These are phyloP conservation scores for Lepiota subincarnata DNA, from an alignment of 768 basidiomycete species.

Conservation along the genomic window DNA sequence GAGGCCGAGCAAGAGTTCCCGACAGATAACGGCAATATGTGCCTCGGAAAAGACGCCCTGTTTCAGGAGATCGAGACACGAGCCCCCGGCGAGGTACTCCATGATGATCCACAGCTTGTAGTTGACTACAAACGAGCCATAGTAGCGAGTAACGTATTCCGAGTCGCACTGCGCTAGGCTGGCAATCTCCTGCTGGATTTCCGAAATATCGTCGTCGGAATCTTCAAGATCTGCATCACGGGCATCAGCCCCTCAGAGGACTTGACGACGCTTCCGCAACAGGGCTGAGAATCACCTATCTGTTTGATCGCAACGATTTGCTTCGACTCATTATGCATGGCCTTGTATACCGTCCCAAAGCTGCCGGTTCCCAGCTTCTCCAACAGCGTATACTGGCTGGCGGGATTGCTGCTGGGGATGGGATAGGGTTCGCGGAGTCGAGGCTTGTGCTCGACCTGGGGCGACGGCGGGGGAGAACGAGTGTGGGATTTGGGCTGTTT, in stretches of 20 bases:
- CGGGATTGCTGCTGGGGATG: conserved; percentile 73
- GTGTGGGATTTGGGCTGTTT: conserved; percentile 34
- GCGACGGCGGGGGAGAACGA: conserved; percentile 50
- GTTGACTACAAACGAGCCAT: conserved; percentile 92
- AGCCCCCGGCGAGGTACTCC: conserved; percentile 99
- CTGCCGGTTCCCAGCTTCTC: conserved; percentile 97
- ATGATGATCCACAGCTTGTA: conserved; percentile 99
- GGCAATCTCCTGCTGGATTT: conserved; percentile 98
- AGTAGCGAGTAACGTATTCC: conserved; percentile 94
- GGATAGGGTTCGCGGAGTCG: conserved; percentile 58
- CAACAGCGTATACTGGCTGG: conserved; percentile 86
- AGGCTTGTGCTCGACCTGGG: conserved; percentile 37
- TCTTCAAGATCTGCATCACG: conserved; percentile 80
- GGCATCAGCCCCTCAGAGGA: conserved; percentile 5
- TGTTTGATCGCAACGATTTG: conserved; percentile 98
- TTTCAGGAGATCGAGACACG: conserved; percentile 94
- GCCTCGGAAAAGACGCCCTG: conserved; percentile 86
- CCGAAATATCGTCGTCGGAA: conserved; percentile 96
- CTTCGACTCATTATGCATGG: conserved; percentile 89
- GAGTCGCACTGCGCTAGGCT: conserved; percentile 95
- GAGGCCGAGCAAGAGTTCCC: conserved; percentile 87
- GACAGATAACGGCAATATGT: conserved; percentile 93
- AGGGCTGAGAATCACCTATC: conserved; percentile 63
- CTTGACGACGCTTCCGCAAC: conserved; percentile 7
- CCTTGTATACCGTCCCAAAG: conserved; percentile 97